phyloP scores from a whole-genome alignment of 2,329 filamentous ascomycete species.

The Ascosphaera apis region DNA sequence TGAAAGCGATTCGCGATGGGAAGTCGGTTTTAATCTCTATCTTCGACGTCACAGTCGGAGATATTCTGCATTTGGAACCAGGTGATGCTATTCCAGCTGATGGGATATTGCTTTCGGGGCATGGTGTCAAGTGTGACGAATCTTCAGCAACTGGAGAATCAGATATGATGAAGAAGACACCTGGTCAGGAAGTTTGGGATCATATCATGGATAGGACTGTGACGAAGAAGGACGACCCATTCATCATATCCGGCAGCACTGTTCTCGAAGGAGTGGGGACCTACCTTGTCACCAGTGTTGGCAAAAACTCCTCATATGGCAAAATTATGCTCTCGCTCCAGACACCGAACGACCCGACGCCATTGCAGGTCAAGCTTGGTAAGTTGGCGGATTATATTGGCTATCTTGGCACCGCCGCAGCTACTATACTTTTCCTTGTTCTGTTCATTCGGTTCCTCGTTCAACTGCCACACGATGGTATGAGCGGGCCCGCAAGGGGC shows the following conservation, averaged over 20 bases:
- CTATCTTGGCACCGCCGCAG: slow-evolving; percentile 48
- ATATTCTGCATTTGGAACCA: slow-evolving; percentile 44
- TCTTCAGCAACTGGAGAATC: slow-evolving; percentile 54
- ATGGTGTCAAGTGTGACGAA: slow-evolving; percentile 48
- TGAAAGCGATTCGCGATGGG: slow-evolving; percentile 44
- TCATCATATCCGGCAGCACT: slow-evolving; percentile 60
- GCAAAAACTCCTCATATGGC: slow-evolving; percentile 50
- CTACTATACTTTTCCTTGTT: slow-evolving; percentile 62
- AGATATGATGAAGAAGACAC: slow-evolving; percentile 44
- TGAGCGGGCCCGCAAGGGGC: slow-evolving; percentile 47
- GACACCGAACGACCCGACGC: slow-evolving; percentile 51
- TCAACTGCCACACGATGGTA: slow-evolving; percentile 30
- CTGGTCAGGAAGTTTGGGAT: slow-evolving; percentile 34
- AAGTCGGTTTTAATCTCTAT: slow-evolving; percentile 40
- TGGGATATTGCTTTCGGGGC: slow-evolving; percentile 42
- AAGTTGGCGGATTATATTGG: slow-evolving; percentile 56
- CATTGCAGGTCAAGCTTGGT: slow-evolving; percentile 54
- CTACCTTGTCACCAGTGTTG: slow-evolving; percentile 50
- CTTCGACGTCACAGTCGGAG: slow-evolving; percentile 44
- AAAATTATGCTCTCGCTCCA: slow-evolving; percentile 53
- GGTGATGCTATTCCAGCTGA: slow-evolving; percentile 50
- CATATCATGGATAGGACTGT: slow-evolving; percentile 29
- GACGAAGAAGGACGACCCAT: slow-evolving; percentile 37
- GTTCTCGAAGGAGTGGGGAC: slow-evolving; percentile 58
- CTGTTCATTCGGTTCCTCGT: slow-evolving; percentile 70